Base-by-base conservation (phyloP, 2,329 filamentous ascomycete genomes). In the Thielaviopsis euricoi region DNA sequence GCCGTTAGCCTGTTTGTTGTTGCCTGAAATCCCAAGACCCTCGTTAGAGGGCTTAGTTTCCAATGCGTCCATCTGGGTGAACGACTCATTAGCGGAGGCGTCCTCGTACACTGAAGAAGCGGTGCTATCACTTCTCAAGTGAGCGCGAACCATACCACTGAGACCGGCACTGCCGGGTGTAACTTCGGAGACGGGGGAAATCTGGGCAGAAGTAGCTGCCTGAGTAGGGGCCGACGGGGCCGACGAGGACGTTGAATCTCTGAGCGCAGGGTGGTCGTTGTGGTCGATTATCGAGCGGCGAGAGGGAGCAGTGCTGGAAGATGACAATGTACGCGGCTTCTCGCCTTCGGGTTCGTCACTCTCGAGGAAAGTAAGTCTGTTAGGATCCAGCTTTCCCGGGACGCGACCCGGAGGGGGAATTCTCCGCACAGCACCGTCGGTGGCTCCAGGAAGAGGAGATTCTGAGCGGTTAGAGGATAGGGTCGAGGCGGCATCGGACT, bases 141-240 rank as follows among this genome's bases (percentile, higher is more conserved):
- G 93, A 61, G 90, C 85, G 33, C 86, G 82, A 52, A 95, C 83
- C 74, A 95, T 79, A 1, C 86, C 86, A 65, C 85, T 91, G 17
- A 96, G 74, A 0, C 87, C 89, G 19, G 73, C 72, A 25, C 55
- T 54, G 48, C 37, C 33, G 12, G 55, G 55, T 22, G 58, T 50
- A 46, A 51, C 48, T 23, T 57, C 55, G 21, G 58, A 60, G 12
- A 66, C 57, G 17, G 74, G 74, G 0, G 86, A 84, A 1, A 86
- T 86, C 6, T 95, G 72, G 10, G 68, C 67, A 0, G 75, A 69
- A 7, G 69, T 67, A 5, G 58, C 57, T 7, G 60, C 62, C 17
- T 23, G 21, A 3, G 25, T 5, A 25, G 58, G 43, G 13, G 49
- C 40, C 10, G 52, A 40, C 25, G 52, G 48, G 15, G 55, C 9